These are phyloP conservation scores for Podospora sp. DNA, from an alignment of 495 filamentous ascomycete species.

Conservation along the genomic window DNA sequence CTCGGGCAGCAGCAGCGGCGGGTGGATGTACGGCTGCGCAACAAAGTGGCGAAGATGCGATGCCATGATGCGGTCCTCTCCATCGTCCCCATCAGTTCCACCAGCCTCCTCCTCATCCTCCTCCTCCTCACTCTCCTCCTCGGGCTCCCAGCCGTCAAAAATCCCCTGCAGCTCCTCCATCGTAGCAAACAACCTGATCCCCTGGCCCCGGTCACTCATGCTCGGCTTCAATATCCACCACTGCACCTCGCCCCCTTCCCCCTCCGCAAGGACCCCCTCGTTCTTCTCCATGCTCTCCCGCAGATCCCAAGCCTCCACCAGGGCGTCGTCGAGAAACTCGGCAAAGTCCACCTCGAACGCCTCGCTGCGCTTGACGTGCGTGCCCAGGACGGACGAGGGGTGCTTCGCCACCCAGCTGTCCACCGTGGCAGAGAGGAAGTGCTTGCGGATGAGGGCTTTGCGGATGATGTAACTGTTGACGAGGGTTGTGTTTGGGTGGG, in stretches of 20 bases:
- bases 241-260: slow-evolving; percentile 45
- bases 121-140: slow-evolving; percentile 63
- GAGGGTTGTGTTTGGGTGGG: slow-evolving; percentile 60
- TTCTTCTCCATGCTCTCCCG: slow-evolving; percentile 74
- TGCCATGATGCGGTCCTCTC: slow-evolving; percentile 64
- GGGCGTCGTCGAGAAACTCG: slow-evolving; percentile 92
- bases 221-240: slow-evolving; percentile 99
- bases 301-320: slow-evolving; percentile 86
- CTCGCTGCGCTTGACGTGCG: slow-evolving; percentile 71
- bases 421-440: slow-evolving; percentile 82
- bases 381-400: slow-evolving; percentile 66
- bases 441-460: slow-evolving; percentile 96
- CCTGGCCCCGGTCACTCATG: slow-evolving; percentile 95
- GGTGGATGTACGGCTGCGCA: slow-evolving; percentile 93
- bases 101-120: slow-evolving; percentile 42
- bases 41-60: slow-evolving; percentile 95
- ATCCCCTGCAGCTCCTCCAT: slow-evolving; percentile 78
- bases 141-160: slow-evolving; percentile 83
- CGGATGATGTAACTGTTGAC: slow-evolving; percentile 89
- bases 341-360: slow-evolving; percentile 94
- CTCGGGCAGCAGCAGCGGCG: slow-evolving; percentile 73
- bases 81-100: slow-evolving; percentile 31
- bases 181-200: slow-evolving; percentile 83
- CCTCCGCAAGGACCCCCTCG: background rate
- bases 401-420: slow-evolving; percentile 80